Evolutionary conservation across 805 yeast species (phyloP), one percentile per base, ranked within the genome.

Genomic region (Saturnispora besseyi): DNA sequence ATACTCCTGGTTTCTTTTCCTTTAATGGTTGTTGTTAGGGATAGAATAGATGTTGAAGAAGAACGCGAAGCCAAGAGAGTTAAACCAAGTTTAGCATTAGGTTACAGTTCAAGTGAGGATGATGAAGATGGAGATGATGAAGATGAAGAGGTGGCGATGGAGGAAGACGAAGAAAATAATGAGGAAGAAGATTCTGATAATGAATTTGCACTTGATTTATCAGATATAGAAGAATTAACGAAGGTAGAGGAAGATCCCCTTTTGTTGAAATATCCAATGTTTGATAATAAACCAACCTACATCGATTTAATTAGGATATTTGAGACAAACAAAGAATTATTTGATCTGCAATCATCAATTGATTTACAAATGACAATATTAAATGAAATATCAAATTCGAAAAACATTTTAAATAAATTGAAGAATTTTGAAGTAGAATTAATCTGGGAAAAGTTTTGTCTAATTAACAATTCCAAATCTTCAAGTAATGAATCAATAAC

Each of bases 331-430:
- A 18, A 15, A 9, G 40, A 36, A 8, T 15, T 36, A 8, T 36
- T 36, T 10, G 41, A 41, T 29, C 5, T 21, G 6, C 56, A 26
- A 37, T 53, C 61, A 8, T 53, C 57, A 8, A 56, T 51, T 42
- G 57, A 58, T 41, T 40, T 57, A 12, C 60, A 56, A 45, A 41
- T 53, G n/a, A 56, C 50, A 3, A 51, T 49, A 5, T 43, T 66
- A 7, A 36, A 56, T 9, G 44, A 54, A 36, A 51, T 53, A 15
- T 62, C 67, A 0, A 59, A 53, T 26, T 66, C 54, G 46, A 53
- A 45, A 21, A 33, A 49, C 5, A 44, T 65, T 4, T 60, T 57
- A 10, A 45, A 48, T 9, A 4, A 21, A 18, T 56, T 59, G 15
- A 30, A 42, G 8, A 49, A 46, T 32, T 50, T 61, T 41, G 52